Evolutionary conservation across 805 yeast genomes (phyloP), one percentile per base, ranked within the genome.

Genomic region (Brettanomyces custersianus): DNA sequence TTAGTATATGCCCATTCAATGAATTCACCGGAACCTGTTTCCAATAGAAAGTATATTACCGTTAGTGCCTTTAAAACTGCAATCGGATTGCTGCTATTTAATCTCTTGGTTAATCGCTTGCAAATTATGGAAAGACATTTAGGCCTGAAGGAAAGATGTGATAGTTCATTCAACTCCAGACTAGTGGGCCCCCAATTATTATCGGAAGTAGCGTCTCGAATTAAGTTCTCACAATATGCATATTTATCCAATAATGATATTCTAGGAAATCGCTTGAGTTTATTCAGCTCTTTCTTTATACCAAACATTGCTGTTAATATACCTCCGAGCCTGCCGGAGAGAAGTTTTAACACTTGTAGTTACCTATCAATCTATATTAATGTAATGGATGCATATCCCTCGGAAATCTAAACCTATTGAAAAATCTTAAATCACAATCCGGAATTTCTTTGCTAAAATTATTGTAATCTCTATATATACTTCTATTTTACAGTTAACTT

Each of bases 1-100:
- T 33, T 55, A 46, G 66, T 68, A 27, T 65, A 54, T 39, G 65
- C 44, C 76, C 80, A 74, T 4, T 53, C 42, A 10, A 68, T 57
- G 49, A 74, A 74, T 13, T 62, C 70, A 20, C 48, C 51, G 0
- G 80, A 70, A 0, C 82, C 82, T 26, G 72, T 68, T 39, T 74
- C 68, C 15, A 74, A 42, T 23, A 74, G 46, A 40, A 70, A 75
- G 22, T 69, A 59, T 3, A 74, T 57, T 11, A 77, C 65, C 0
- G 81, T 71, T 13, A 75, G 49, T 2, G 74, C 63, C 48, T 76
- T 77, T 35, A 73, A 46, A 0, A 72, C 47, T 22, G 59, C 63
- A 8, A 63, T 44, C 45, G 70, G 58, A 32, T 60, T 57, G 22
- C 51, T 57, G 10, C 54, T 55, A 12, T 49, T 50, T 4, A 76